Percentiles rank a stretch among this genome's conserved stretches.
Evolutionary conservation across 1,284 basidiomycete genomes (phyloP).

Genomic region (Trichosporon sp.): DNA sequence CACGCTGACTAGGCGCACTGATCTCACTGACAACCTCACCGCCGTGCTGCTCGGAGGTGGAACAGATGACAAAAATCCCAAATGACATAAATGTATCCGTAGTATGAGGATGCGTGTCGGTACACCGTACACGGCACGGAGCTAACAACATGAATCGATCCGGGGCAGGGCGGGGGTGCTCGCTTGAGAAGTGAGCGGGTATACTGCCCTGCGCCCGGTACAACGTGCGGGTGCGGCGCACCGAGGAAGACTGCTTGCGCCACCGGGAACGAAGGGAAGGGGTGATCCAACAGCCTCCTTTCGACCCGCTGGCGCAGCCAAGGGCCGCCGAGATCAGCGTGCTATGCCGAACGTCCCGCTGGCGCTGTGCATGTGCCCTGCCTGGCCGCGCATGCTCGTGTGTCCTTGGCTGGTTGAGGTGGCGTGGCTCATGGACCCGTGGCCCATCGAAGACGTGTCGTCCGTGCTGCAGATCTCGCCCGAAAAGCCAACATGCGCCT

Average conservation of each 20-base stretch:
- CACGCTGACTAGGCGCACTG: no score
- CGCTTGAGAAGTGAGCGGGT: not conserved
- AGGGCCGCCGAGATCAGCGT: not conserved
- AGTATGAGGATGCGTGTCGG: not conserved
- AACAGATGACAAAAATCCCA: not conserved
- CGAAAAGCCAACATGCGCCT: not conserved
- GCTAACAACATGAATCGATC: not conserved
- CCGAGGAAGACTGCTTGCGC: no score
- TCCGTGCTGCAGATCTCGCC: not conserved
- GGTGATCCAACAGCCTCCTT: not conserved
- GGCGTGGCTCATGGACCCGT: not conserved
- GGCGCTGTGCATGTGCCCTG: not conserved
- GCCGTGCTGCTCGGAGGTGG: no score
- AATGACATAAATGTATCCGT: not conserved
- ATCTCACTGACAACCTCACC: no score
- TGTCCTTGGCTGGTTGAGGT: not conserved
- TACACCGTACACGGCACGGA: not conserved
- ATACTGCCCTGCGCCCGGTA: not conserved
- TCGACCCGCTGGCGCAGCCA: no score
- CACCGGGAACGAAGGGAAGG: not conserved
- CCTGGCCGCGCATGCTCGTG: not conserved
- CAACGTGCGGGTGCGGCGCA: not conserved
- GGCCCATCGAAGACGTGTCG: not conserved
- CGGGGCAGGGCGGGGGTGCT: not conserved
- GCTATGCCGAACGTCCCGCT: not conserved